These are phyloP conservation scores for Fraxinus dipetala DNA, from an alignment of 305 asterid species.

Conservation along the genomic window DNA sequence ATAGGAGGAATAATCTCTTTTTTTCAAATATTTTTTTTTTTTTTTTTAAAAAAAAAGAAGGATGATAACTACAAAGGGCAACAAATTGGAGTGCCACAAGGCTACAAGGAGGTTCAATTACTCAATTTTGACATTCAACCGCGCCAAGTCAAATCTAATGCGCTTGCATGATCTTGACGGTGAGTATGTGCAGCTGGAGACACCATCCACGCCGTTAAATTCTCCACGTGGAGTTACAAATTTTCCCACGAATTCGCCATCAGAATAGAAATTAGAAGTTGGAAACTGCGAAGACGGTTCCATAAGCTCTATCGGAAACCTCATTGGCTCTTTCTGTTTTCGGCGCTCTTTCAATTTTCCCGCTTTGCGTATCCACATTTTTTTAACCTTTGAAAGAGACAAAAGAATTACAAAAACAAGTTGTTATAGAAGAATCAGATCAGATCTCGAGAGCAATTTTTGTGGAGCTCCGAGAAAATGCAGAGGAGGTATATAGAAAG, in stretches of 20 bases:
- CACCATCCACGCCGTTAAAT: neutral
- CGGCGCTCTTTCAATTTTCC: too few species aligned
- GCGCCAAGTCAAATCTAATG: neutral
- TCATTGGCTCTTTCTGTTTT: too few species aligned
- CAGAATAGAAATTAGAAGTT: slow-evolving; percentile 18
- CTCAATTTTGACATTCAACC: neutral
- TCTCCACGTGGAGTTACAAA: neutral
- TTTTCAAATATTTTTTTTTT: too few species aligned
- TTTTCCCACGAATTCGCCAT: slow-evolving; percentile 23
- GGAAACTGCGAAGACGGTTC: slow-evolving; percentile 27
- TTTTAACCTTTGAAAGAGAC: too few species aligned
- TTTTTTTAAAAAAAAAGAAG: too few species aligned
- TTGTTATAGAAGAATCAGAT: too few species aligned
- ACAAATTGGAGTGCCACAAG: neutral
- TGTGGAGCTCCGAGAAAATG: too few species aligned
- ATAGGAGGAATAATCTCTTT: too few species aligned
- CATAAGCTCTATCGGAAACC: neutral
- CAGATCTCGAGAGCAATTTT: too few species aligned
- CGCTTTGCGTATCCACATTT: too few species aligned
- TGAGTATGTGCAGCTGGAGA: neutral
- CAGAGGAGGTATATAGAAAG: slow-evolving; percentile 28
- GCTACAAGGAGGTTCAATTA: neutral
- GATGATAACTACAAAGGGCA: neutral
- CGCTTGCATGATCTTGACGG: neutral
- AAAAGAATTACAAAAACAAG: too few species aligned